Base-by-base conservation (phyloP, 306 rosid genomes). In the Trifolium pratense region DNA sequence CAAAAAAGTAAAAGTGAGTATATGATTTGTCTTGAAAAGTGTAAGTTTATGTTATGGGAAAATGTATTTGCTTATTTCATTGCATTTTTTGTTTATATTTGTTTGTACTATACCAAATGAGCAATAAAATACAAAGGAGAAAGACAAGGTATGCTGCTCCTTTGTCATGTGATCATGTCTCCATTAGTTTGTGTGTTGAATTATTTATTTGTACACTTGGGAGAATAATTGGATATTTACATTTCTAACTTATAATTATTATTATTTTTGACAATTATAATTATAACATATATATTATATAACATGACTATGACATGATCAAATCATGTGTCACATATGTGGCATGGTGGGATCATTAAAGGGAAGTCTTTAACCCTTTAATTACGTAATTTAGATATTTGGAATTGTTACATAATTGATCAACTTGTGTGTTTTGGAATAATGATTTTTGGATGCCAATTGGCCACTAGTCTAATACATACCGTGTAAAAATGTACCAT, bases 161-260 rank as follows among this genome's bases (percentile, higher is more conserved):
- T 51, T n/a, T 56, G 75, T 66, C 80, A 53, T 78, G 78, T 77
- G 85, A 83, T 60, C 51, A 26, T 75, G 80, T 77, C 76, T 69
- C n/a, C n/a, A n/a, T n/a, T n/a, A n/a, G n/a, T n/a, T n/a, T n/a
- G n/a, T n/a, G n/a, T 40, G 74, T 18, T 70, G 36, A 48, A 17
- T 72, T 34, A 32, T 77, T 68, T 17, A 32, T 77, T 68, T 17
- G 17, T 56, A 76, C 68, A 58, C 16, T 73, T n/a, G 13, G 56
- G 57, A 48, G 42, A 59, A 68, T 46, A 64, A 48, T 62, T 40
- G 11, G 43, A 36, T 69, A 32, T 63, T 63, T 67, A 40, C 26
- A 15, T 15, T 59, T 59, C 18, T 59, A 31, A 31, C 4, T 59
- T 29, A 58, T 25, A 14, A 58, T 26, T 2, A 59, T 55, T 9